Evolutionary conservation across 768 basidiomycete genomes (phyloP), one percentile per base, ranked within the genome.

Genomic region (Sutorius australiensis): DNA sequence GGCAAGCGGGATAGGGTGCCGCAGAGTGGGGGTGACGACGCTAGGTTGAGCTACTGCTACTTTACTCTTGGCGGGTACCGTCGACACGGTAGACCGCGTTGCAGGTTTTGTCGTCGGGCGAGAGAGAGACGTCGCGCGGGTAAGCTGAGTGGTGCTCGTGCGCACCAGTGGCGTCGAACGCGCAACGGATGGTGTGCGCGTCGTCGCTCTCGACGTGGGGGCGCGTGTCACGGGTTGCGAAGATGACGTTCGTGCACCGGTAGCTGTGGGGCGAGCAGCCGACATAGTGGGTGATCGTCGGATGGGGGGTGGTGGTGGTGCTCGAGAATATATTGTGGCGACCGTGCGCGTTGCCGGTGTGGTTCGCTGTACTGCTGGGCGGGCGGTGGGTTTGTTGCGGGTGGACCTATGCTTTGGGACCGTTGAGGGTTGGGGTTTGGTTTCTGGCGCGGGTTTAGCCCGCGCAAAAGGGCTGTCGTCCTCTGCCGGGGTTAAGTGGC

Each of bases 381-480:
- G 66, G 14, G 32, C 36, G 16, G 27, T 31, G 12, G 42, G 49
- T 17, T 50, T 56, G 16, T 9, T 48, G 16, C 38, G 14, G 8
- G 42, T 4, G 24, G 53, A 27, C 37, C 9, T 54, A 31, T 30
- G 51, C 46, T 44, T 50, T 2, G 11, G 17, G 13, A 17, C 38
- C n/a, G 56, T 27, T 31, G 40, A 37, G 3, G 57, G 41, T 43
- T 53, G 54, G 10, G 54, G 40, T 50, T 64, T 60, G 44, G 37
- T 21, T 44, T 30, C 43, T 12, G 30, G 42, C 17, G 46, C 31
- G 13, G 51, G 37, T 33, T 61, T 63, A 10, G 48, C 38, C 24
- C 46, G 57, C 11, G 56, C 58, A 48, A 69, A 71, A 6, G 66
- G 67, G 44, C 63, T 46, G 31, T 71, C 69, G 38, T 71, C 69